Conservation (phyloP, 1,284 basidiomycete species). For the Apiotrichum gamsii region DNA sequence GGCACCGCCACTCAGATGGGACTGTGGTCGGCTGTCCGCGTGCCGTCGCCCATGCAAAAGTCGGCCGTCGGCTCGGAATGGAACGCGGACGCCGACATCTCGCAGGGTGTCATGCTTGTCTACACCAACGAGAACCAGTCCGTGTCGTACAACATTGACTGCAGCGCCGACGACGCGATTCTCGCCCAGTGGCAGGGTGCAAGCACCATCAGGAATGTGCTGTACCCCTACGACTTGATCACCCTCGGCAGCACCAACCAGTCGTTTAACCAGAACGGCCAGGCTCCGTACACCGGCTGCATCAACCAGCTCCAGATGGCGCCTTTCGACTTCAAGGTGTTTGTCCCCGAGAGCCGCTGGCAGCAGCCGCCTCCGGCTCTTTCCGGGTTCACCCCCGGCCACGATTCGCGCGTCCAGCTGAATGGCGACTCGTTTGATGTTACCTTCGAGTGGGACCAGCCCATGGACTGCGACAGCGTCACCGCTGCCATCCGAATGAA, state of each 20-base stretch:
- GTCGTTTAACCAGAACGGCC: slow-evolving; percentile 55
- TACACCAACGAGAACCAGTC: slow-evolving; percentile 78
- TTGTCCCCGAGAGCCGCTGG: slow-evolving; percentile 67
- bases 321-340: slow-evolving; percentile 70
- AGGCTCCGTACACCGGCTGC: slow-evolving; percentile 66
- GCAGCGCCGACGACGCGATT: slow-evolving; percentile 59
- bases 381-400: slow-evolving; percentile 72
- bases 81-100: slow-evolving; percentile 47
- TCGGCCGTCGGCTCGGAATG: slow-evolving; percentile 35
- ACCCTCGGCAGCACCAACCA: slow-evolving; percentile 59
- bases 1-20: slow-evolving; percentile 72
- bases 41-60: slow-evolving; percentile 55
- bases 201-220: slow-evolving; percentile 62
- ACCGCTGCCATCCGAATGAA: slow-evolving; percentile 58
- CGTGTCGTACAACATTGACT: slow-evolving; percentile 58
- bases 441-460: slow-evolving; percentile 65
- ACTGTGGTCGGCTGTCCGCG: slow-evolving; percentile 69
- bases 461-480: slow-evolving; percentile 67
- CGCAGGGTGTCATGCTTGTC: slow-evolving; percentile 67
- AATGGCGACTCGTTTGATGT: slow-evolving; percentile 59
- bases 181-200: slow-evolving; percentile 65
- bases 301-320: slow-evolving; percentile 60
- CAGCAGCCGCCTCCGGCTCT: slow-evolving; percentile 62
- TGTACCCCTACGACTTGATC: slow-evolving; percentile 75
- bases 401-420: slow-evolving; percentile 66